These are phyloP conservation scores for Brassica juncea DNA, from an alignment of 345 rosid species.

Conservation along the genomic window DNA sequence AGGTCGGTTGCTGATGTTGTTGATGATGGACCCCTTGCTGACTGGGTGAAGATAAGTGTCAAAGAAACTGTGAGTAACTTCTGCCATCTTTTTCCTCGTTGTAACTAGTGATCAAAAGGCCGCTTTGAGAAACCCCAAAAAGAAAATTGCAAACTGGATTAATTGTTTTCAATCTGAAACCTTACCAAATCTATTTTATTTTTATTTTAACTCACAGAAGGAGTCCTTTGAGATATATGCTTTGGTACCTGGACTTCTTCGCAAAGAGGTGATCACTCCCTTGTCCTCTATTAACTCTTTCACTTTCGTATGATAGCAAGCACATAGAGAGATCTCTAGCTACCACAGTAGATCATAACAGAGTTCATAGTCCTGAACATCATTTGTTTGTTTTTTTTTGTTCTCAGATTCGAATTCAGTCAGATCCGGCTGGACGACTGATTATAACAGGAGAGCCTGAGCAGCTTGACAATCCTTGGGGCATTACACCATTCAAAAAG, in stretches of 20 bases:
- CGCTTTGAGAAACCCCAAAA: not conserved
- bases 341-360: not conserved
- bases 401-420: constrained; percentile 75
- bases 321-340: constrained; percentile 6
- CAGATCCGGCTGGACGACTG: constrained; percentile 82
- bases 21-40: constrained; percentile 80
- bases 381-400: not conserved
- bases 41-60: constrained; percentile 93
- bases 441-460: constrained; percentile 84
- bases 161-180: constrained; percentile 22
- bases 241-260: constrained; percentile 83
- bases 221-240: constrained; percentile 84
- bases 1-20: constrained; percentile 55
- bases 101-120: not conserved
- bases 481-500: constrained; percentile 85
- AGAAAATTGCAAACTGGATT: not conserved
- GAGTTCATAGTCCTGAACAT: constrained; percentile 1
- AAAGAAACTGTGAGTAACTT: constrained; percentile 58
- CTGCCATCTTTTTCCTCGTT: constrained; percentile 15
- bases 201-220: constrained; percentile 47
- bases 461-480: constrained; percentile 87
- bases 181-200: constrained; percentile 29
- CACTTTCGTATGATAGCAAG: not conserved
- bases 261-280: constrained; percentile 63
- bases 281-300: constrained; percentile 3